Base-by-base conservation (phyloP, 257 asterid species). In the Solanum neorickii region DNA sequence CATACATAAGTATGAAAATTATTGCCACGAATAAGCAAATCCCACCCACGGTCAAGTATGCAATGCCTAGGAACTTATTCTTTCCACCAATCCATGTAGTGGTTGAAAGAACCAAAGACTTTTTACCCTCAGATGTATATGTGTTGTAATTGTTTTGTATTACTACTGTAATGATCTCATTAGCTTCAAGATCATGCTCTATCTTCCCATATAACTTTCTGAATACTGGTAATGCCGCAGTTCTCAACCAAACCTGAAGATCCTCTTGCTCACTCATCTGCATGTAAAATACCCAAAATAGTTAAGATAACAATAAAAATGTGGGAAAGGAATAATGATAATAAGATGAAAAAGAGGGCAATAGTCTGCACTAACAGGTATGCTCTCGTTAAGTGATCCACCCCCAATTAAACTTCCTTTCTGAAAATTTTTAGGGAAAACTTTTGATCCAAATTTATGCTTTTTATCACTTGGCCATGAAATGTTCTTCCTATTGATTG, bases 241-340 rank as follows among this genome's bases (percentile, higher is more conserved):
- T 94, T 87, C 99, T 74, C 99, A 96, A 94, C 99, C 98, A 96
- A 39, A 96, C 96, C 56, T 95, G 93, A 44, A 96, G 96, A 90
- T 96, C 98, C 95, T 96, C 99, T 90, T 96, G 99, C 89, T 96
- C 95, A 85, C 94, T 95, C 93, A 96, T 86, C 98, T 96, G 94
- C 90, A 59, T 56, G 37, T 46, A 39, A 25, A 65, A 29, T 25
- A 72, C 12, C 2, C 5, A 46, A 52, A 78, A 29, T 56, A n/a
- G 11, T 14, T 20, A 68, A 29, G 41, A 37, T 6, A 83, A 66
- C 9, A 5, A 68, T 13, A 12, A n/a, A n/a, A 56, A 8, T 35
- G 20, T 13, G 56, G 21, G 13, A 66, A 44, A 3, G 66, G 23
- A 74, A 21, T 80, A 7, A 27, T 27, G 15, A 35, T 77, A 41